Percentiles rank a stretch among this genome's conserved stretches.
Conservation (phyloP, 2,329 filamentous ascomycete species). For the Orbilia ellipsospora region DNA sequence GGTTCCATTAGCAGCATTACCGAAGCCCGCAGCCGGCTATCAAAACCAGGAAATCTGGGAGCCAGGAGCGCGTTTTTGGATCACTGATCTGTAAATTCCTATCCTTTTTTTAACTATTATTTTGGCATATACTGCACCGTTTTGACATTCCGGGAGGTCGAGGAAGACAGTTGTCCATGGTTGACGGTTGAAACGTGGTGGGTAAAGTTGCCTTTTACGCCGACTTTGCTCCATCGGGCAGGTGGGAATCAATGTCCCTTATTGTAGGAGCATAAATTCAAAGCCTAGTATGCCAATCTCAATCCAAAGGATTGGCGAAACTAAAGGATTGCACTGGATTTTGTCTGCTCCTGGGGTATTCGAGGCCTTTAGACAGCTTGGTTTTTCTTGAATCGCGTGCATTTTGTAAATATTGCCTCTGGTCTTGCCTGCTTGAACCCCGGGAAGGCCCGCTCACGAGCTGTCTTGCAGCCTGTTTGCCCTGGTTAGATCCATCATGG, state of each 20-base stretch:
- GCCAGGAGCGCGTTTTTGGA: constrained; percentile 19
- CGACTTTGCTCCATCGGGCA: constrained; percentile 27
- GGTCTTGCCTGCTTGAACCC: constrained; percentile 34
- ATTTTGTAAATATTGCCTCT: background rate
- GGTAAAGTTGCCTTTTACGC: background rate
- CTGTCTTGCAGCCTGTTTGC: constrained; percentile 9
- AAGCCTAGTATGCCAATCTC: constrained; percentile 17
- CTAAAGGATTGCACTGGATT: background rate
- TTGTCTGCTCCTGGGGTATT: background rate
- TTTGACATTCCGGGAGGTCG: background rate
- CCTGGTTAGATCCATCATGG: constrained; percentile 18
- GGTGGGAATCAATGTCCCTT: constrained; percentile 27
- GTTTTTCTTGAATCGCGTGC: constrained; percentile 6
- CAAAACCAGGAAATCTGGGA: constrained; percentile 17
- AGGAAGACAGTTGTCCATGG: background rate
- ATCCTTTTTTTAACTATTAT: background rate
- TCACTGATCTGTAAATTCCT: background rate
- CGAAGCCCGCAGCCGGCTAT: constrained; percentile 24
- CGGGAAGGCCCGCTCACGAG: constrained; percentile 23
- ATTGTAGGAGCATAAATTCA: constrained; percentile 17
- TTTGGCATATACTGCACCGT: background rate
- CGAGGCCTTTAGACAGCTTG: constrained; percentile 30
- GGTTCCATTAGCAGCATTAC: background rate
- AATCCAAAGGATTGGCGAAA: background rate
- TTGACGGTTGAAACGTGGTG: constrained; percentile 16